phyloP scores from a whole-genome alignment of 768 basidiomycete genomes.

The Serendipita sp. region DNA sequence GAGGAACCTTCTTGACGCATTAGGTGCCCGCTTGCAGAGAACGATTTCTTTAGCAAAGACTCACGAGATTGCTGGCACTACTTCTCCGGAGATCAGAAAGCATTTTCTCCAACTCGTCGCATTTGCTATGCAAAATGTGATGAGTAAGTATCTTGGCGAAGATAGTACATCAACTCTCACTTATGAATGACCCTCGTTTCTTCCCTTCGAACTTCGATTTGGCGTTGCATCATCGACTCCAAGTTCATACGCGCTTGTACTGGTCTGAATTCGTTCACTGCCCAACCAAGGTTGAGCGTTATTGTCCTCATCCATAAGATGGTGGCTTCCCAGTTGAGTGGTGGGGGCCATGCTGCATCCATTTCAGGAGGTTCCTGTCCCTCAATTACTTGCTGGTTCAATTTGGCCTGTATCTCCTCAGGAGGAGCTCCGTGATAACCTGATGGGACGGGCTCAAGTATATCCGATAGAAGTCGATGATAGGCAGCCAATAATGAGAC shows the following conservation, averaged over 20 bases:
- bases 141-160: neutral
- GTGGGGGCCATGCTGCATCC: neutral
- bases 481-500: neutral
- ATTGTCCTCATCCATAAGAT: neutral
- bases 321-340: conserved; percentile 1
- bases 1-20: no score
- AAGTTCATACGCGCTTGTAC: conserved; percentile 1
- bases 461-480: neutral
- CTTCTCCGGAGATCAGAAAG: neutral
- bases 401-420: neutral
- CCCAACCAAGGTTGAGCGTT: neutral
- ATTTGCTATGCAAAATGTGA: neutral
- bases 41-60: no score
- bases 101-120: neutral
- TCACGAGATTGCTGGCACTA: neutral
- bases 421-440: neutral
- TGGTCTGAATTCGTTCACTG: conserved; percentile 2
- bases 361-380: neutral
- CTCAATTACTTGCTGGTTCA: neutral
- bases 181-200: neutral
- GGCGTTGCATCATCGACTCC: conserved; percentile 4
- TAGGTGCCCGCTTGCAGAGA: no score
- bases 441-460: conserved; percentile 3
- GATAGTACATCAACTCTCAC: neutral
- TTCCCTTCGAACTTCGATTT: neutral